Base-by-base conservation (phyloP, 768 basidiomycete species). In the Sistotremastrum niveocremeum region DNA sequence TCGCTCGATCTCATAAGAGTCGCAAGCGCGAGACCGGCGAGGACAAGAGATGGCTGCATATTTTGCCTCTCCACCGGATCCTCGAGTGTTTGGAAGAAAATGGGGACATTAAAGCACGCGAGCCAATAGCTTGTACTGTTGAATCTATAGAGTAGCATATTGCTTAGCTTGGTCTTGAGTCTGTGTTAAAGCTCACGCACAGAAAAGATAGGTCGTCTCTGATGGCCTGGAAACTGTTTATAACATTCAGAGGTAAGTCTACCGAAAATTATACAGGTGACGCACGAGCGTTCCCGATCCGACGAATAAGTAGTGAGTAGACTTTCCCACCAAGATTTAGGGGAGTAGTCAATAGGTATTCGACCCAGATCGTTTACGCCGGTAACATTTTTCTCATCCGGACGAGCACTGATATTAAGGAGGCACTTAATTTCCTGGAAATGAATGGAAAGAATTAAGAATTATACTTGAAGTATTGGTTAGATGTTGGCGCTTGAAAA, bases 1-100 rank as follows among this genome's bases (percentile, higher is more conserved):
- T 79, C 75, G 56, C 83, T 84, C 1, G 84, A 84, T 51, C 73
- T 72, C 71, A 84, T 77, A 8, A 88, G 67, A 34, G 68, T 77
- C 0, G 81, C 73, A 64, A 87, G 68, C 1, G 85, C 85, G 33
- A 87, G 65, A 5, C 70, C 71, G 2, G 84, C 71, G 32, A 78
- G 69, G 40, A 87, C 70, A 47, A 88, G 73, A 0, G 83, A 70
- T 5, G 85, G 84, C 51, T 85, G 84, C 49, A 85, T 74, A 9
- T 60, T 61, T 20, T 67, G 56, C 9, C 79, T 73, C 31, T 71
- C 64, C n/a, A 68, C 68, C 2, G 74, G 67, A 52, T 72, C 64
- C 51, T 62, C 66, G 41, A 87, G 60, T 46, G 65, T 70, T 43
- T 67, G 65, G 49, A 75, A 58, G 53, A 86, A 72, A 37, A 68